Evolutionary conservation across 768 basidiomycete genomes (phyloP), one percentile per base, ranked within the genome.

Genomic region (Phanerochaete carnosa): DNA sequence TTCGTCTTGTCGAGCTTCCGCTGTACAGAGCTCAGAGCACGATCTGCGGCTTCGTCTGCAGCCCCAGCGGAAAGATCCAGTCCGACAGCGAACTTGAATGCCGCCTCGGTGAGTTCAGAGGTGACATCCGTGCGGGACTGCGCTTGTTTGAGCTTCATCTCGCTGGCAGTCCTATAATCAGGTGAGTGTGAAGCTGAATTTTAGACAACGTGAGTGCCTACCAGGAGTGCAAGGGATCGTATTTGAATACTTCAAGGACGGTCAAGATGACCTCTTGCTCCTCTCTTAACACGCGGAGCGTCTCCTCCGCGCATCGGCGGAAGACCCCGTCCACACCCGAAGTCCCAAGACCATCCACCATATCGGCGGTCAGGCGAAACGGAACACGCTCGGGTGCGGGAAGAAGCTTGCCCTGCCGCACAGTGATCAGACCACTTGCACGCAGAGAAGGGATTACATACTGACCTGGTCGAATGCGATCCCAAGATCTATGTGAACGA

Each of bases 181-280:
- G 16, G 6, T 9, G 23, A 26, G 28, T 57, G 39, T 29, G 53
- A 37, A 30, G 2, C 5, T 8, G 19, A 8, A 7, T n/a, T 12
- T 26, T 28, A 25, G 32, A 22, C 16, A 16, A 22, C n/a, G 30
- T 15, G 7, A 16, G 12, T 3, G 59, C 84, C 35, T 52, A 94
- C 95, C 96, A 98, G 30, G 86, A 88, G 67, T 98, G 92, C 22
- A 99, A 80, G 5, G 97, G 96, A 72, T 99, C 96, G 69, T 96
- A 86, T 72, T 92, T 94, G 84, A 98, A 97, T 15, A 98, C 96
- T 68, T 97, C 95, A 37, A 99, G 80, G 3, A 99, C 90, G 0
- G 95, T 98, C 83, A 95, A 85, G 68, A 99, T 88, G 47, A 96
- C 85, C 33, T 88, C 90, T 0, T 92, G 92, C 11, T 87, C 84